These are phyloP conservation scores for Penicillium herquei DNA, from an alignment of 495 filamentous ascomycete species.

Conservation along the genomic window DNA sequence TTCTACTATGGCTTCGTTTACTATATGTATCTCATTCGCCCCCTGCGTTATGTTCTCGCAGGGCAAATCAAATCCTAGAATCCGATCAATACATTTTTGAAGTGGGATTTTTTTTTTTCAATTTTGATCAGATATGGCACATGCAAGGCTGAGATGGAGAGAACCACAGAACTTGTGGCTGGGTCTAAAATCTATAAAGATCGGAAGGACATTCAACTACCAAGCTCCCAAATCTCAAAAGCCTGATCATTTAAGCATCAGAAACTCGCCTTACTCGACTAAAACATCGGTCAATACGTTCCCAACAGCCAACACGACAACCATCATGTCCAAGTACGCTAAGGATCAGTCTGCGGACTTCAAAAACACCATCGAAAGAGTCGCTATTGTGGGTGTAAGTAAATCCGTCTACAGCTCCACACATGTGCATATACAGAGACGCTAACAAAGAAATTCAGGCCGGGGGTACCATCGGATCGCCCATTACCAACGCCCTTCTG, in stretches of 20 bases:
- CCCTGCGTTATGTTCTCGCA: no score
- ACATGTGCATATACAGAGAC: neutral
- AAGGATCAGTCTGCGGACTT: conserved; percentile 38
- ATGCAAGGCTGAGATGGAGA: neutral
- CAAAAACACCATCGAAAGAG: conserved; percentile 41
- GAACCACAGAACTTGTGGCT: neutral
- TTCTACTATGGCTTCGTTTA: no score
- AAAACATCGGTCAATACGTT: neutral
- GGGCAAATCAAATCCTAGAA: no score
- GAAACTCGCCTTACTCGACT: neutral
- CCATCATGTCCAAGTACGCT: conserved; percentile 29
- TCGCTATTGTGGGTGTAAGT: conserved; percentile 52
- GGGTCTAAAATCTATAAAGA: conserved; percentile 1
- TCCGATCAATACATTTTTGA: no score
- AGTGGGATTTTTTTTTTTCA: no score
- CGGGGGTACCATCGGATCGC: conserved; percentile 56
- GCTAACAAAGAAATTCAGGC: conserved; percentile 45
- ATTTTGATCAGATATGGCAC: neutral
- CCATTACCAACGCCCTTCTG: conserved; percentile 50
- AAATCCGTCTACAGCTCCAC: neutral
- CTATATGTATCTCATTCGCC: no score
- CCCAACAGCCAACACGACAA: neutral
- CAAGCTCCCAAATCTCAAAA: no score
- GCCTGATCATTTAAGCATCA: no score
- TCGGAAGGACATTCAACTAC: no score